Evolutionary conservation across 179 eudicot species (phyloP).

Genomic region (Patellifolia procumbens): DNA sequence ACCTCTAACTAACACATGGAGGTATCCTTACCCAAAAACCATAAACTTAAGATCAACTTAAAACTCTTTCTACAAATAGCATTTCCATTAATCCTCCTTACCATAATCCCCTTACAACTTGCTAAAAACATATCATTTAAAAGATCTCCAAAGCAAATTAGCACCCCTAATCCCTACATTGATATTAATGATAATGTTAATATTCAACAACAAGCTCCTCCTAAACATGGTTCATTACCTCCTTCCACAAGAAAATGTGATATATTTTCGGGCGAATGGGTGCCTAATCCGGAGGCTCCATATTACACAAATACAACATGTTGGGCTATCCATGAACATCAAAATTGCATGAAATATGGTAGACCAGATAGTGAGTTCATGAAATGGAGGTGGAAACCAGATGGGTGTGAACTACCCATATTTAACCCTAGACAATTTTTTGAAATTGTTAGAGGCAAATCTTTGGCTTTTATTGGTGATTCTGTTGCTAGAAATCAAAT

Average conservation of each 20-base stretch:
- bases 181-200: neutral
- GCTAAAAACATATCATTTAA: slow-evolving; percentile 8
- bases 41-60: slow-evolving; percentile 22
- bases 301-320: slow-evolving; percentile 57
- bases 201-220: neutral
- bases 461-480: slow-evolving; percentile 75
- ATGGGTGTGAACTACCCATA: slow-evolving; percentile 55
- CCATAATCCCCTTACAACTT: slow-evolving; percentile 34
- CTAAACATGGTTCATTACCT: neutral
- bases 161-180: neutral
- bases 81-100: slow-evolving; percentile 29
- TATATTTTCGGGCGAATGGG: slow-evolving; percentile 56
- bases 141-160: neutral
- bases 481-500: slow-evolving; percentile 78
- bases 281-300: slow-evolving; percentile 46
- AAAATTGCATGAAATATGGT: slow-evolving; percentile 68
- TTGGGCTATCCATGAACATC: slow-evolving; percentile 61
- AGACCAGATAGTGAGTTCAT: slow-evolving; percentile 60
- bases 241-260: slow-evolving; percentile 36
- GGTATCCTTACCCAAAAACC: slow-evolving; percentile 14
- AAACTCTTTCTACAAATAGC: slow-evolving; percentile 30
- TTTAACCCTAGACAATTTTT: slow-evolving; percentile 58
- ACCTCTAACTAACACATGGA: slow-evolving; percentile 23
- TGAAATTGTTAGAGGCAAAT: slow-evolving; percentile 55
- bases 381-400: slow-evolving; percentile 79